phyloP scores from a whole-genome alignment of 345 rosid species.

The thale cress (Arabidopsis thaliana) region DNA sequence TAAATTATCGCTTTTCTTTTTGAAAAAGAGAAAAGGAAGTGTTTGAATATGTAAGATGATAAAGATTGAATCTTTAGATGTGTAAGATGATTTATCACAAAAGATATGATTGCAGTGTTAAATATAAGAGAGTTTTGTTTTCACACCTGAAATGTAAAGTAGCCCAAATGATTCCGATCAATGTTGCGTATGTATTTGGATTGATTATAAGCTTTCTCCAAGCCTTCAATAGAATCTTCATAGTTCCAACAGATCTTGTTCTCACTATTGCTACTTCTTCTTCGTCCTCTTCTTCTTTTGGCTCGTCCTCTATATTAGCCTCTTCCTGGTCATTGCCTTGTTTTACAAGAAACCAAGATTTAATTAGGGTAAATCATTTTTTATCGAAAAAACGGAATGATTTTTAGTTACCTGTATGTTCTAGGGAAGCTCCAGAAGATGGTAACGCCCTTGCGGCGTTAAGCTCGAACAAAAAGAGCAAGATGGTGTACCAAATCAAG shows the following conservation, averaged over 20 bases:
- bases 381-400: not conserved
- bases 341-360: slow-evolving; percentile 28
- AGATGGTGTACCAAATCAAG: slow-evolving; percentile 78
- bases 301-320: slow-evolving; percentile 52
- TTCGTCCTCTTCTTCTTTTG: slow-evolving; percentile 56
- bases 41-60: not conserved
- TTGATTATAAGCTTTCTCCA: slow-evolving; percentile 69
- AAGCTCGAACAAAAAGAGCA: slow-evolving; percentile 80
- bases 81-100: slow-evolving; percentile 13
- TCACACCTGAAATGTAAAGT: slow-evolving; percentile 72
- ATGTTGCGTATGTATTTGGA: slow-evolving; percentile 84
- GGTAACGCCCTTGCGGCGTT: slow-evolving; percentile 53
- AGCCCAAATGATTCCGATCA: slow-evolving; percentile 78
- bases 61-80: slow-evolving; percentile 26
- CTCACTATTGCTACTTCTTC: slow-evolving; percentile 46
- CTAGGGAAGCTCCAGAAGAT: slow-evolving; percentile 48
- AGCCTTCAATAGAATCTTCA: slow-evolving; percentile 59
- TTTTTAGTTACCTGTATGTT: slow-evolving; percentile 55
- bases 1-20: slow-evolving; percentile 28
- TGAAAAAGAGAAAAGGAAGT: not conserved
- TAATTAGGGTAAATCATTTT: not conserved
- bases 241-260: slow-evolving; percentile 50
- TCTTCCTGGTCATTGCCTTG: slow-evolving; percentile 45
- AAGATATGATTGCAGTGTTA: slow-evolving; percentile 19
- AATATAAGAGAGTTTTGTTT: not conserved